Base-by-base conservation (phyloP, 371 early-diverging fungal species). In the Mortierella sp. region DNA sequence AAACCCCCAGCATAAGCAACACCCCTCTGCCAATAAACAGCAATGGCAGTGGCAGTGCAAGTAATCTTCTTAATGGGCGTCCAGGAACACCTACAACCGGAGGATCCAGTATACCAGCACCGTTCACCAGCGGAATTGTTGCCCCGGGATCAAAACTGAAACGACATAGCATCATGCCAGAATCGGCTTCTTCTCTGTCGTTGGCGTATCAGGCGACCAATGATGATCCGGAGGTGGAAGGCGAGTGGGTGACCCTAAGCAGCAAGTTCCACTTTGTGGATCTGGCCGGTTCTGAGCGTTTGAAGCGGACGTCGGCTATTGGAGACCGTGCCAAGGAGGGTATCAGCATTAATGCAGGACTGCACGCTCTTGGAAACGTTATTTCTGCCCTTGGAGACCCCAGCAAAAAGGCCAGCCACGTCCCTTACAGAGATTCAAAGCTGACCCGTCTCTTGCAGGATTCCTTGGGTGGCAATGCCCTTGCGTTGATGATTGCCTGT, bases 201-300 rank as follows among this genome's bases (percentile, higher is more conserved):
- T 38, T 38, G 65, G 14, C 60, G 16, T 27, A 72, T 29, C 73
- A 70, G 29, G 43, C 27, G 4, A 43, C 21, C 41, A 29, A 27
- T 4, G 78, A 83, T 21, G 74, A 76, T 71, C 80, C 86, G 55
- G 81, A 84, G 29, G 90, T 88, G 11, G 91, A 89, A 6, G 88
- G 90, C 6, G 91, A 93, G 56, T 91, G 92, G 88, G 75, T 93
- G 16, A 84, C 90, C n/a, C 88, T 96, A 35, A 91, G 91, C 12
- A 96, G 97, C 51, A 99, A 99, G 89, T 97, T 99, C 82, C 97
- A 99, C 87, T 99, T 99, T 93, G 99, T 99, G 56, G 99, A 99
- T 92, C 90, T 99, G 83, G 99, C 99, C 46, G 99, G 99, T 35
- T 97, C 97, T 55, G 99, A 99, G 89, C 93, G 99, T 90, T 87